These are phyloP conservation scores for Venturia aucupariae DNA, from an alignment of 2,329 filamentous ascomycete genomes.

Conservation along the genomic window DNA sequence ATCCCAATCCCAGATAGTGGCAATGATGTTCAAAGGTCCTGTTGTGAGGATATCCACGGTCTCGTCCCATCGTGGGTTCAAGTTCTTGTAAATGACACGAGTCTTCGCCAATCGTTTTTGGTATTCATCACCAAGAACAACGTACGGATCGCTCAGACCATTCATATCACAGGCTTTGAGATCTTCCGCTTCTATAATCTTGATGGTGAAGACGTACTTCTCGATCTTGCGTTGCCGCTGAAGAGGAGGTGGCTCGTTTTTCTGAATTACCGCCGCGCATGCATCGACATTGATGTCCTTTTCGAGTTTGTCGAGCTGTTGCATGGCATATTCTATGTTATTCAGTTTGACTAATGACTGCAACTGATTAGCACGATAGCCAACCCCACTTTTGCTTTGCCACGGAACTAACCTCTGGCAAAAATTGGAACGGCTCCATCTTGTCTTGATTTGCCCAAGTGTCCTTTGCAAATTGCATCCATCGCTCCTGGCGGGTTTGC, in stretches of 20 bases:
- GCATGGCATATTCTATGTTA: slow-evolving; percentile 90
- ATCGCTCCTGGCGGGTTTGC: slow-evolving; percentile 82
- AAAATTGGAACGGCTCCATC: slow-evolving; percentile 94
- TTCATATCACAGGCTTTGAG: slow-evolving; percentile 96
- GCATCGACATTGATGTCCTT: slow-evolving; percentile 83
- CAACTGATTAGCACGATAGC: slow-evolving; percentile 8
- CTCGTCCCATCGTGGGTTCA: slow-evolving; percentile 96
- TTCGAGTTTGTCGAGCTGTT: slow-evolving; percentile 85
- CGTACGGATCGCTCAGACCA: slow-evolving; percentile 90
- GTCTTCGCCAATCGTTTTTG: slow-evolving; percentile 95
- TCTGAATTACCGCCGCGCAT: slow-evolving; percentile 73
- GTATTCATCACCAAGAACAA: slow-evolving; percentile 93
- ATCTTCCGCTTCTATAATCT: slow-evolving; percentile 96
- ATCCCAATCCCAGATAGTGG: slow-evolving; percentile 98
- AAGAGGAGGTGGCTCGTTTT: slow-evolving; percentile 62
- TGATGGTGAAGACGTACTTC: slow-evolving; percentile 97
- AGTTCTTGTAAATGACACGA: slow-evolving; percentile 76
- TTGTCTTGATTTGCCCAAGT: slow-evolving; percentile 88
- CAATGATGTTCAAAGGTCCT: slow-evolving; percentile 85
- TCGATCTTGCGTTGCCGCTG: slow-evolving; percentile 59
- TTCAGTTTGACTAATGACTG: slow-evolving; percentile 97
- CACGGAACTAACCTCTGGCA: slow-evolving; percentile 59
- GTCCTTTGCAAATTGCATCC: slow-evolving; percentile 88
- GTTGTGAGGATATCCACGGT: slow-evolving; percentile 91
- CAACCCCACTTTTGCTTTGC: slow-evolving; percentile 6